Percentiles rank a stretch among this genome's conserved stretches.
Conservation (phyloP, 202 grass and related monocot species). For the Elaeis oleifera region DNA sequence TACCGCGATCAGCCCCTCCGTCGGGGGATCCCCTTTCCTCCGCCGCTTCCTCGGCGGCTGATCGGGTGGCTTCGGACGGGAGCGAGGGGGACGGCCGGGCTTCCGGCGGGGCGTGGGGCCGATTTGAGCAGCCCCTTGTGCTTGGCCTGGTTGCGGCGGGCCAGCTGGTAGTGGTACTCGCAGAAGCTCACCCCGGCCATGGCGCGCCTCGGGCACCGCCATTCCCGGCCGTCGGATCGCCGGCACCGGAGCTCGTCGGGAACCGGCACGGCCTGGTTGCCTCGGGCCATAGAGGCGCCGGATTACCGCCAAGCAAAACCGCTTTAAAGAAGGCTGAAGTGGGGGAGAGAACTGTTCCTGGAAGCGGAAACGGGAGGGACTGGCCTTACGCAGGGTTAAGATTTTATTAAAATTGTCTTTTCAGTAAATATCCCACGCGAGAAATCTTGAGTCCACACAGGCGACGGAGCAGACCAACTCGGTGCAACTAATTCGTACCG, state of each 20-base stretch:
- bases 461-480: too few species aligned
- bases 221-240: slow-evolving; percentile 13
- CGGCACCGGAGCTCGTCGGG: slow-evolving; percentile 10
- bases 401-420: too few species aligned
- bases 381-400: too few species aligned
- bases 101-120: background rate
- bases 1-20: slow-evolving; percentile 44
- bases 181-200: slow-evolving; percentile 21
- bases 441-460: too few species aligned
- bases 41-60: slow-evolving; percentile 30
- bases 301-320: too few species aligned
- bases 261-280: background rate
- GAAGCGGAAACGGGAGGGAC: too few species aligned
- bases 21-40: slow-evolving; percentile 8
- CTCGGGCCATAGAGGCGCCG: too few species aligned
- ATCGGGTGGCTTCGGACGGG: background rate
- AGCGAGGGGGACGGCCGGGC: too few species aligned
- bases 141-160: slow-evolving; percentile 8
- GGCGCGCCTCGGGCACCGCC: slow-evolving; percentile 16
- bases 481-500: too few species aligned
- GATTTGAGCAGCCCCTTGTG: background rate
- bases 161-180: slow-evolving; percentile 16
- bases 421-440: too few species aligned
- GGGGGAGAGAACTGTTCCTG: too few species aligned
- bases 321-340: too few species aligned